Base-by-base conservation (phyloP, 139 green algal genomes). In the Bryopsis sp. region DNA sequence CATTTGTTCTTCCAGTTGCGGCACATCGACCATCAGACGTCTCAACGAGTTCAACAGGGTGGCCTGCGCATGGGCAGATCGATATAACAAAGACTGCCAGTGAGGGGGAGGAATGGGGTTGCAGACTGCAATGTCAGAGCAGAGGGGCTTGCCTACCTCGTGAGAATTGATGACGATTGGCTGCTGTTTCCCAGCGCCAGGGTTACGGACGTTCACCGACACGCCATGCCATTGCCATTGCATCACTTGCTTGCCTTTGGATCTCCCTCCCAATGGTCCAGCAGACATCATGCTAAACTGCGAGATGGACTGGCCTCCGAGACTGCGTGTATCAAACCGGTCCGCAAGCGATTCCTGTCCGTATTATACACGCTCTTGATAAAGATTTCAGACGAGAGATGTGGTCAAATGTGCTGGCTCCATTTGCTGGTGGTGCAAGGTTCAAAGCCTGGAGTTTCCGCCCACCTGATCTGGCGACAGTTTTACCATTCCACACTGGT, bases 191-290 rank as follows among this genome's bases (percentile, higher is more conserved):
- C 5, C 26, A 26, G 26, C 5, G 28, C 31, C 7, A 65, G 43
- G 24, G 39, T n/a, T n/a, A n/a, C n/a, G n/a, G n/a, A n/a, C n/a
- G n/a, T n/a, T n/a, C n/a, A n/a, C 58, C n/a, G 31, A 65, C 19
- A 65, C 31, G 8, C 28, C 58, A 47, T 65, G 8, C 58, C 58
- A 65, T 65, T 65, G 7, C 58, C 58, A 65, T 26, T n/a, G n/a
- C n/a, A n/a, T n/a, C n/a, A n/a, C n/a, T n/a, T n/a, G n/a, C n/a
- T n/a, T n/a, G n/a, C n/a, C n/a, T n/a, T n/a, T n/a, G n/a, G n/a
- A n/a, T n/a, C n/a, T n/a, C n/a, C n/a, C n/a, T n/a, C n/a, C n/a
- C n/a, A n/a, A n/a, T n/a, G n/a, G n/a, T n/a, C n/a, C n/a, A n/a
- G n/a, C n/a, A n/a, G n/a, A n/a, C n/a, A n/a, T n/a, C n/a, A n/a